Evolutionary conservation across 306 rosid species (phyloP).

Genomic region (Hippophae gyantsensis): DNA sequence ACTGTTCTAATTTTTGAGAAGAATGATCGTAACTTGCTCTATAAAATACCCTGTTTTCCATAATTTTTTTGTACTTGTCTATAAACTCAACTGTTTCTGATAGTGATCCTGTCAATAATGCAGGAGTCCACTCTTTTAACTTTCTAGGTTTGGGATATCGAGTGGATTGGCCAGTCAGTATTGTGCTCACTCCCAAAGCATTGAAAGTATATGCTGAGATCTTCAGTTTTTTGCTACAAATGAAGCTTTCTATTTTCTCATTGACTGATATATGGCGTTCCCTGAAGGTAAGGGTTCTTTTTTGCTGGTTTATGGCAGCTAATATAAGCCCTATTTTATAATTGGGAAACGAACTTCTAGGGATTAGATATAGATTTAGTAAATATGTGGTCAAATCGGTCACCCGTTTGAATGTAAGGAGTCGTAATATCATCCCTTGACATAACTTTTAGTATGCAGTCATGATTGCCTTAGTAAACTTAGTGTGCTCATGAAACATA

Average conservation of each 20-base stretch:
- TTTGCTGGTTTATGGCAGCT: slow-evolving; percentile 1
- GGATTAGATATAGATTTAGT: too few relatives aligned
- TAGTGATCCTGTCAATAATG: slow-evolving; percentile 25
- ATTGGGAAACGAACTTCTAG: too few relatives aligned
- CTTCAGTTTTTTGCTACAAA: slow-evolving; percentile 89
- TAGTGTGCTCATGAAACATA: too few relatives aligned
- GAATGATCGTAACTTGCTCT: too few relatives aligned
- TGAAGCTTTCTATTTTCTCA: slow-evolving; percentile 76
- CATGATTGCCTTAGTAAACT: too few relatives aligned
- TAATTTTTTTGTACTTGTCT: not conserved
- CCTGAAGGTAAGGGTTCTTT: slow-evolving; percentile 58
- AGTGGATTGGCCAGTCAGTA: slow-evolving; percentile 85
- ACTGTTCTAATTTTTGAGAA: too few relatives aligned
- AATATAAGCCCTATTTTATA: not conserved
- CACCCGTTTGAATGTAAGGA: too few relatives aligned
- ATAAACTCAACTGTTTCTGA: not conserved
- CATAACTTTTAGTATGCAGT: too few relatives aligned
- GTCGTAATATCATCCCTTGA: too few relatives aligned
- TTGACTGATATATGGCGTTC: slow-evolving; percentile 80
- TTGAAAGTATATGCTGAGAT: slow-evolving; percentile 74
- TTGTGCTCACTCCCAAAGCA: slow-evolving; percentile 72
- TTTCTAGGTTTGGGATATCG: slow-evolving; percentile 89
- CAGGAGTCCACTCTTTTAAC: slow-evolving; percentile 86
- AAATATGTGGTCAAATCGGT: too few relatives aligned
- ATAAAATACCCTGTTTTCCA: too few relatives aligned